Evolutionary conservation across 2,329 filamentous ascomycete genomes (phyloP).

Genomic region (Parafenestella ontariensis): DNA sequence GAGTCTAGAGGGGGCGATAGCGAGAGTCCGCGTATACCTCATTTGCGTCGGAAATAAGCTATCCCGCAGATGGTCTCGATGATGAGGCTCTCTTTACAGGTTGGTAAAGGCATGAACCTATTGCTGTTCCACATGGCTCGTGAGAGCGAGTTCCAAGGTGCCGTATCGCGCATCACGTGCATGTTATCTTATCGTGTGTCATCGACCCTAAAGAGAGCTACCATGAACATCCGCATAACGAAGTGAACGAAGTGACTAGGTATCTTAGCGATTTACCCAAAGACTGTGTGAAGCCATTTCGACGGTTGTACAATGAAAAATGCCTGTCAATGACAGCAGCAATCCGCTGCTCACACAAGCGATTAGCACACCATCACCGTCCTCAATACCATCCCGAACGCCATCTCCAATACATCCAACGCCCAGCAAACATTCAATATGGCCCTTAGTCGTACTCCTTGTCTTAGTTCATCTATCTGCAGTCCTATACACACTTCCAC

Average conservation of each 20-base stretch:
- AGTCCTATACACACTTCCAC: constrained; percentile 45
- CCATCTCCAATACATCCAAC: constrained; percentile 6
- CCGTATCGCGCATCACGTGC: constrained; percentile 11
- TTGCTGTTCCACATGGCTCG: neutral
- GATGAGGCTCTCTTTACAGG: neutral
- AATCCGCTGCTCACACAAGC: constrained; percentile 9
- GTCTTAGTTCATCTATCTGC: constrained; percentile 42
- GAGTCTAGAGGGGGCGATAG: constrained; percentile 6
- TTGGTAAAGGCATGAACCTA: neutral
- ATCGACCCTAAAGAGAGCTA: no score
- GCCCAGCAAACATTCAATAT: constrained; percentile 22
- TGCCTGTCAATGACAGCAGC: constrained; percentile 8
- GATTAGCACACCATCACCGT: neutral
- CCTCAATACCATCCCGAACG: constrained; percentile 4
- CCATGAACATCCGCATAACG: no score
- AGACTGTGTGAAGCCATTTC: no score
- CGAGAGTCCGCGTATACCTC: constrained; percentile 7
- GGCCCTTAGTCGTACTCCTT: constrained; percentile 40
- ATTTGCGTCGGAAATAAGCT: neutral
- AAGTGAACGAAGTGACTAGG: no score
- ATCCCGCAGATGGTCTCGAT: neutral
- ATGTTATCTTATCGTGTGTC: constrained; percentile 9
- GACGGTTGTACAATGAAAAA: neutral
- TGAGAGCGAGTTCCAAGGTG: neutral
- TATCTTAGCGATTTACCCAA: no score